A percentile compares a stretch with the other conserved stretches of the same genome.
Evolutionary conservation across 2,329 filamentous ascomycete genomes (phyloP).

Genomic region (Colletotrichum spaethianum): DNA sequence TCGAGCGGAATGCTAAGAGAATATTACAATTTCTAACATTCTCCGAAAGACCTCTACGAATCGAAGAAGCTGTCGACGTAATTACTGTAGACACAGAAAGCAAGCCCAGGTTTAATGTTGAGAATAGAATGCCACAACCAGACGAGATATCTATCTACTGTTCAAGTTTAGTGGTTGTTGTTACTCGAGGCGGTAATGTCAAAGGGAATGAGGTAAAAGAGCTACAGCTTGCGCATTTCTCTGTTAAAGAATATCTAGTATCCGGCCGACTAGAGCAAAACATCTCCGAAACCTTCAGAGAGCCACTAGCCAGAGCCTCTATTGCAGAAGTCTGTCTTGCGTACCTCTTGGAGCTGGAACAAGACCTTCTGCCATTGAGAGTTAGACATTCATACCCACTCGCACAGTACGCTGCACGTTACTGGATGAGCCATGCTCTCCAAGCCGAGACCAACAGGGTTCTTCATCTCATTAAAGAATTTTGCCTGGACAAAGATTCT

Average conservation of each 20-base stretch:
- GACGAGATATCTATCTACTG: conserved; percentile 39
- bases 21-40: conserved; percentile 46
- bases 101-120: conserved; percentile 38
- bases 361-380: not conserved
- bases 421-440: conserved; percentile 39
- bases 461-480: not conserved
- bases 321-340: conserved; percentile 7
- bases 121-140: conserved; percentile 29
- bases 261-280: conserved; percentile 1
- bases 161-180: conserved; percentile 39
- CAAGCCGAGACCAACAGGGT: not conserved
- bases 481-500: not conserved
- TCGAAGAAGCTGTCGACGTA: conserved; percentile 45
- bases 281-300: not conserved
- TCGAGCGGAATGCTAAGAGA: conserved; percentile 38
- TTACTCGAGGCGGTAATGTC: conserved; percentile 11
- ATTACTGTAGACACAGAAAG: conserved; percentile 43
- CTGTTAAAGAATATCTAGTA: conserved; percentile 46
- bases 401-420: conserved; percentile 41
- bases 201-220: not conserved
- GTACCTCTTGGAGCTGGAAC: conserved; percentile 1
- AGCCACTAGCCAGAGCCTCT: not conserved
- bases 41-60: conserved; percentile 39
- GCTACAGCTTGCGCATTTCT: conserved; percentile 47
- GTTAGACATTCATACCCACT: not conserved